Base-by-base conservation (phyloP, 441 rosid genomes). In the Manihot esculenta region DNA sequence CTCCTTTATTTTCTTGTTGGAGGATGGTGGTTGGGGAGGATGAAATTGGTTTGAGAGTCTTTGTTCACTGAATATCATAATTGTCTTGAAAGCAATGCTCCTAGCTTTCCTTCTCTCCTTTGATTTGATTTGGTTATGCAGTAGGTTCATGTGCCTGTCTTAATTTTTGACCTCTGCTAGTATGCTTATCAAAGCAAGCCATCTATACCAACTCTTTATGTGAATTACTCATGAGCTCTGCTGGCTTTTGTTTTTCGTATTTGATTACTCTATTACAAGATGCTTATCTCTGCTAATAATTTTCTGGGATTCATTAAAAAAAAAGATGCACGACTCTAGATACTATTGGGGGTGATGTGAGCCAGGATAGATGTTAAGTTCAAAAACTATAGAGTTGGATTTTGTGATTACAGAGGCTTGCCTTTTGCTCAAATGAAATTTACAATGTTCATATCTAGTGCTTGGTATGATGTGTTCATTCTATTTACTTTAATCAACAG, bases 401-500 rank as follows among this genome's bases (percentile, higher is more conserved):
- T 30, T 27, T 42, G 9, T 54, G 3, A 24, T 12, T 55, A n/a
- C 44, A 27, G 15, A 54, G 53, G 47, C 53, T 24, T 53, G 42
- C 54, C 30, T 42, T 7, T 59, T 44, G 20, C 38, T 33, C 30
- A 1, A 23, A 18, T 2, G 11, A 26, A 57, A 30, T 59, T 49
- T 47, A 20, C 7, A 58, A 30, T 30, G 21, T 58, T 68, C 23
- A 20, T 48, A 5, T 27, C 50, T 24, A n/a, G 10, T 44, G 18
- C 13, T 44, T 55, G 3, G 47, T 51, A 62, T 33, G 54, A 38
- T 66, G 13, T 41, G 69, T 8, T 18, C 38, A 41, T 17, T 60
- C 24, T 72, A 11, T 67, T 26, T 79, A 77, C 62, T 80, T 76
- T 65, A 65, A 72, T 75, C 35, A 73, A 79, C 88, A 96, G 99